phyloP scores from a whole-genome alignment of 345 rosid species.

The Citrus mangshanensis region DNA sequence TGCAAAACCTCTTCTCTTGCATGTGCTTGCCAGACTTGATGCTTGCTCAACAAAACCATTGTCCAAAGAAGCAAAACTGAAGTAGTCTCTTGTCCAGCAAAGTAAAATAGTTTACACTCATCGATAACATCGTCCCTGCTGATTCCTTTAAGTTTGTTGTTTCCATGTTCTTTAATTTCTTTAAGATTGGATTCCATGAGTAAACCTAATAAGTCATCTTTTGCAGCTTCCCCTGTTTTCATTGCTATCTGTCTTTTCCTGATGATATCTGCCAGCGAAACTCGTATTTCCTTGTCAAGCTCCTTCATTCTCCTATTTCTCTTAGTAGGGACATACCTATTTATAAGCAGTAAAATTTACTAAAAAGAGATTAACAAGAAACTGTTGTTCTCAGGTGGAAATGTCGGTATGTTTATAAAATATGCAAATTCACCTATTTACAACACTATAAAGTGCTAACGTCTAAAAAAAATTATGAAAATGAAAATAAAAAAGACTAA shows the following conservation, averaged over 20 bases:
- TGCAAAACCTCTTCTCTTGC: constrained; percentile 51
- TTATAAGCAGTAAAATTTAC: too few relatives aligned
- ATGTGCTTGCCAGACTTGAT: constrained; percentile 53
- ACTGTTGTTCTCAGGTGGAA: too few relatives aligned
- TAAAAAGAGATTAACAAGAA: too few relatives aligned
- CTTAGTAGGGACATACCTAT: constrained; percentile 41
- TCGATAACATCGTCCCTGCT: constrained; percentile 42
- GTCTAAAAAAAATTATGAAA: too few relatives aligned
- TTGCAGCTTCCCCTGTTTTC: constrained; percentile 25
- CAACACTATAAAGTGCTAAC: too few relatives aligned
- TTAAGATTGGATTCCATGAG: constrained; percentile 34
- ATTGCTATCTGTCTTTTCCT: constrained; percentile 36
- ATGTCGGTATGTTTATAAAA: too few relatives aligned
- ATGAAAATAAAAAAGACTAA: too few relatives aligned
- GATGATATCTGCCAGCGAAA: constrained; percentile 11
- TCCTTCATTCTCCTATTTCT: constrained; percentile 16
- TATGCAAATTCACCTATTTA: too few relatives aligned
- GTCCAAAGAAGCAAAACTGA: constrained; percentile 46
- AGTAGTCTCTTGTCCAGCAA: constrained; percentile 64
- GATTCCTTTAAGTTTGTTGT: constrained; percentile 17
- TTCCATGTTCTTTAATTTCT: constrained; percentile 25
- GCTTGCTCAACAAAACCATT: constrained; percentile 41
- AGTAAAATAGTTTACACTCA: constrained; percentile 63
- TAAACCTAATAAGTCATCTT: constrained; percentile 37
- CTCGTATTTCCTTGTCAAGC: too few relatives aligned